Percentiles rank a stretch among this genome's conserved stretches.
These are phyloP conservation scores for Tilletia setariae DNA, from an alignment of 1,284 basidiomycete species.

Conservation along the genomic window DNA sequence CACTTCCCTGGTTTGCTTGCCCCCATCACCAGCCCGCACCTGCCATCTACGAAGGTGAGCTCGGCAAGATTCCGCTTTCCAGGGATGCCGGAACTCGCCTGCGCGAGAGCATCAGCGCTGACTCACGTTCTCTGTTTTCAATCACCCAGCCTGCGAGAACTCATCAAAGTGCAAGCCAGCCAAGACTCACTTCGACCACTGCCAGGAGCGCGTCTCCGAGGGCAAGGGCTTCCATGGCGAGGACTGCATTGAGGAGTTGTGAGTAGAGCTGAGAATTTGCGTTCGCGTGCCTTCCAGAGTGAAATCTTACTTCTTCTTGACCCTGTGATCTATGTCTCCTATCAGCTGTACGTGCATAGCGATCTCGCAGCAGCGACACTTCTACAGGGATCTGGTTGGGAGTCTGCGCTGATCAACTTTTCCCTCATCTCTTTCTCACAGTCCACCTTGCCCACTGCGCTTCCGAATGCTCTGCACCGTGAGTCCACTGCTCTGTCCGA, in stretches of 20 bases:
- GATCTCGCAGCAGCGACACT: not conserved
- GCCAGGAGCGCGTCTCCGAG: constrained; percentile 47
- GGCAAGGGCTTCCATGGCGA: constrained; percentile 52
- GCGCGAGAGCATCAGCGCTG: not conserved
- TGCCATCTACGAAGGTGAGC: constrained; percentile 26
- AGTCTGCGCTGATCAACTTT: not conserved
- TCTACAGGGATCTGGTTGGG: not conserved
- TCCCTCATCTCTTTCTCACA: constrained; percentile 5
- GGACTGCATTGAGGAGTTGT: constrained; percentile 55
- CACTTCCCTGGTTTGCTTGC: not conserved
- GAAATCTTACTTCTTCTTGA: not conserved
- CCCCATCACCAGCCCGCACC: constrained; percentile 16
- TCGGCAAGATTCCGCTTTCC: too few relatives aligned
- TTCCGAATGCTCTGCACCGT: constrained; percentile 48
- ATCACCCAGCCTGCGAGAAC: constrained; percentile 46
- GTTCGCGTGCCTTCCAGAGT: not conserved
- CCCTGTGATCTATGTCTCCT: constrained; percentile 16
- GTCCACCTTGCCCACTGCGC: constrained; percentile 51
- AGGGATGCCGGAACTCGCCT: too few relatives aligned
- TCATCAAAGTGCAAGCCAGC: constrained; percentile 45
- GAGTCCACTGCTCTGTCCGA: constrained; percentile 16
- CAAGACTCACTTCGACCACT: constrained; percentile 54
- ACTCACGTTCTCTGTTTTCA: not conserved
- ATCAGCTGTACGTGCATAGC: constrained; percentile 8
- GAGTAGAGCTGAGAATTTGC: constrained; percentile 25